Base-by-base conservation (phyloP, 495 filamentous ascomycete species). In the Chaetomium fimeti region DNA sequence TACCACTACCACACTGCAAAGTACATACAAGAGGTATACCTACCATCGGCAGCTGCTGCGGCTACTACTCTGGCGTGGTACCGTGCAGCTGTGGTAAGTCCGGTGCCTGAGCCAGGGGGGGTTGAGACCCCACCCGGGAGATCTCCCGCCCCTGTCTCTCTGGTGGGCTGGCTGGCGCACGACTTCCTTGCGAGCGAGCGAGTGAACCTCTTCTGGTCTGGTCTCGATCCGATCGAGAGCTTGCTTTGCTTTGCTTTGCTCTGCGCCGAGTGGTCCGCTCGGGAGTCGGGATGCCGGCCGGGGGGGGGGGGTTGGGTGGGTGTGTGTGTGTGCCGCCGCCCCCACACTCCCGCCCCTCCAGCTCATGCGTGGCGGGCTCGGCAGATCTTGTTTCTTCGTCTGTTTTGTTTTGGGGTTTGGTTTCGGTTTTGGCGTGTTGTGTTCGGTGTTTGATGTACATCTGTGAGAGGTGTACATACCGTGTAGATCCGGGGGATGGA, bases 351-450 rank as follows among this genome's bases (percentile, higher is more conserved):
- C 8, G 38, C 2, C 2, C 5, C 38, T 40, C 5, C 12, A 40
- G 38, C 12, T 6, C 38, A 15, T 15, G 38, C 9, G 18, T 29
- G 25, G 25, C 18, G 22, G 49, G 49, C 52, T 55, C 52, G 52
- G 52, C 52, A 55, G 28, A 55, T 55, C 52, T 36, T 55, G 52
- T 55, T 55, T 55, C 28, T 55, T 36, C 49, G 22, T 54, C 38
- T 11, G 38, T 15, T 54, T 13, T n/a, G 4, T 40, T 15, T 40
- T 40, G 38, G 9, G 4, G 38, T 13, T 13, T 40, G 38, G 24
- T 4, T 16, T 27, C 9, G 24, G 11, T 27, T 3, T 48, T 5
- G 3, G 13, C 18, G 29, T 32, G n/a, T n/a, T n/a, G n/a, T 32
- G 29, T 32, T 32, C 29, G 29, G 29, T n/a, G n/a, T n/a, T n/a